Evolutionary conservation across 108 stramenopile species (phyloP).

Genomic region (Seminavis robusta): DNA sequence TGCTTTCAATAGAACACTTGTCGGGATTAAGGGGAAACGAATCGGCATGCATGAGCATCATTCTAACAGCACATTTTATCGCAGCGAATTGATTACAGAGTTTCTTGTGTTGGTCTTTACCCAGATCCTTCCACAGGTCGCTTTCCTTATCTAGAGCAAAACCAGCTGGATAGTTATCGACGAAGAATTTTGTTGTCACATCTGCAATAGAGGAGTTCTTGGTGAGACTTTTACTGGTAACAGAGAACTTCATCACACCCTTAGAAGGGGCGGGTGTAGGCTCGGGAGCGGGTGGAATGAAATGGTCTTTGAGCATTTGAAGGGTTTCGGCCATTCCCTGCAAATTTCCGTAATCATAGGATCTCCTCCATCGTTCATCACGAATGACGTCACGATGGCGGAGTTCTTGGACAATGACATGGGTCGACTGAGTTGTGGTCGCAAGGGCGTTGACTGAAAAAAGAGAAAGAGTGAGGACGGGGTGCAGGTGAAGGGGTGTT

Average conservation of each 20-base stretch:
- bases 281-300: neutral
- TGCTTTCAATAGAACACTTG: no score
- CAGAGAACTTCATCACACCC: no score
- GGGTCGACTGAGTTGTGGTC: neutral
- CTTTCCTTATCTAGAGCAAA: slow-evolving; percentile 1
- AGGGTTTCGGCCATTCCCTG: no score
- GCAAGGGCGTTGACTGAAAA: neutral
- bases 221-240: neutral
- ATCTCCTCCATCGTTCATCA: neutral
- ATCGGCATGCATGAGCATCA: neutral
- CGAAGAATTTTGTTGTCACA: neutral
- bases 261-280: no score
- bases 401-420: neutral
- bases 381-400: neutral
- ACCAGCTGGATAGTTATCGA: neutral
- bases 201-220: neutral
- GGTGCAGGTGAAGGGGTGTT: no score
- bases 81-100: neutral
- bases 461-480: no score
- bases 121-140: neutral
- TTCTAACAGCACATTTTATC: neutral
- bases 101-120: neutral
- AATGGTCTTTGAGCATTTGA: neutral
- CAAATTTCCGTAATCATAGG: no score
- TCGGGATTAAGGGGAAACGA: neutral